These are phyloP conservation scores for Boletus bicolor DNA, from an alignment of 768 basidiomycete genomes.

Conservation along the genomic window DNA sequence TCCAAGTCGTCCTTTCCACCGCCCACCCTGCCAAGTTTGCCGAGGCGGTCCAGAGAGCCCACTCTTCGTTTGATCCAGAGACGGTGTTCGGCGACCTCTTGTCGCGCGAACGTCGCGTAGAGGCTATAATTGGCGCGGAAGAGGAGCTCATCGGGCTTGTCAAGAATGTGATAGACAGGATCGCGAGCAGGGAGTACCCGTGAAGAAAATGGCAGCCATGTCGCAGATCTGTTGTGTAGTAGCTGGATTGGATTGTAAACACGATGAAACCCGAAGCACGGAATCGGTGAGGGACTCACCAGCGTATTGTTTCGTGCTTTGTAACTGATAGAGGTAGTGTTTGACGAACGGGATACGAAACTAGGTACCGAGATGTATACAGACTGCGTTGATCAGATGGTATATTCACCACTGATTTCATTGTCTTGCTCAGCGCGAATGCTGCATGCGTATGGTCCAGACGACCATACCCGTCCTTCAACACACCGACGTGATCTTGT, in stretches of 20 bases:
- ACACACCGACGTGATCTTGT: no score
- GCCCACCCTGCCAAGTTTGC: conserved; percentile 98
- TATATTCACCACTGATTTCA: no score
- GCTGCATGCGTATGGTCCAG: no score
- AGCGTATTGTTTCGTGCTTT: no score
- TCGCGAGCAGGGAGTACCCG: conserved; percentile 12
- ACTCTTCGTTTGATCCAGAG: conserved; percentile 22
- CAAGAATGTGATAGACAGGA: conserved; percentile 60
- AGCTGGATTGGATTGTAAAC: not conserved
- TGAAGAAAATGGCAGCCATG: not conserved
- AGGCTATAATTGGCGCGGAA: conserved; percentile 66
- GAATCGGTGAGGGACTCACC: no score
- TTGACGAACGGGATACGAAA: no score
- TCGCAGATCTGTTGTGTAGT: not conserved
- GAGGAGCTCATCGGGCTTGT: conserved; percentile 55
- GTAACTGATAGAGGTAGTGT: no score
- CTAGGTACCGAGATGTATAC: no score
- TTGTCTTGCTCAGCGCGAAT: no score
- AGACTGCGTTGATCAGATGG: no score
- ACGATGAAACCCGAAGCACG: no score
- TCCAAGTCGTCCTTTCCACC: conserved; percentile 85
- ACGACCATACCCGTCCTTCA: no score
- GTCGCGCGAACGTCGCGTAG: conserved; percentile 70
- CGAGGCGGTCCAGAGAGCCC: conserved; percentile 83
- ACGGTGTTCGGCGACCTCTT: conserved; percentile 77